Base-by-base conservation (phyloP, 2,329 filamentous ascomycete genomes). In the Aspergillus ustus region DNA sequence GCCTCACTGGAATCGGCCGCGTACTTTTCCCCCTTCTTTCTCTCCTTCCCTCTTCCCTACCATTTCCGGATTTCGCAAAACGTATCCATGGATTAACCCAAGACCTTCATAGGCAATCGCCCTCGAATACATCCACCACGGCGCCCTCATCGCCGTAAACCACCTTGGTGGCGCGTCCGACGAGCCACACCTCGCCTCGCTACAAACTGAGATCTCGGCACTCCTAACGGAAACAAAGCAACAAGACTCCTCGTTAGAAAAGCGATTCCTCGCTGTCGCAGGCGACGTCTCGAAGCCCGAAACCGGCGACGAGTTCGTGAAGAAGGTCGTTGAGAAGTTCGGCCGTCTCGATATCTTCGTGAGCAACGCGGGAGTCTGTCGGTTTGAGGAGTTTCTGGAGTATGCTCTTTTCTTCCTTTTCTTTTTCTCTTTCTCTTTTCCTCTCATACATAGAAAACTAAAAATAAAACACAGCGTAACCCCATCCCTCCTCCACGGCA, bases 361-460 rank as follows among this genome's bases (percentile, higher is more conserved):
- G 29, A 91, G 88, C 75, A 97, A 97, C 79, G 93, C 93, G 4
- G 93, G 93, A 7, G 85, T 97, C 62, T 97, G 92, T 82, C 85
- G 91, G 66, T 97, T 97, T 77, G 89, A 90, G 61, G 91, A 96
- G 67, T 96, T 97, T 72, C 79, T 97, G 25, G 87, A 89, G 85
- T 88, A 69, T 66, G 81, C n/a, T 73, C 20, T 25, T n/a, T 34
- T 49, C 40, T 34, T 20, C 20, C 20, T n/a, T 34, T 49, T 40
- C 34, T 20, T 17, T n/a, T n/a, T 15, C 34, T 34, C 28, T 25
- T 9, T 19, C 28, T 17, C 15, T 48, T 29, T 44, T 29, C 1
- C 25, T n/a, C 34, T 11, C 52, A 22, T 58, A 9, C 13, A 19
- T n/a, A 60, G 25, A 28, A 22, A 31, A 22, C 45, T 15, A 28